Percentiles rank a stretch among this genome's conserved stretches.
Evolutionary conservation across 225 moss, liverwort and hornwort genomes (phyloP).

Genomic region (Takakia lepidozioides): DNA sequence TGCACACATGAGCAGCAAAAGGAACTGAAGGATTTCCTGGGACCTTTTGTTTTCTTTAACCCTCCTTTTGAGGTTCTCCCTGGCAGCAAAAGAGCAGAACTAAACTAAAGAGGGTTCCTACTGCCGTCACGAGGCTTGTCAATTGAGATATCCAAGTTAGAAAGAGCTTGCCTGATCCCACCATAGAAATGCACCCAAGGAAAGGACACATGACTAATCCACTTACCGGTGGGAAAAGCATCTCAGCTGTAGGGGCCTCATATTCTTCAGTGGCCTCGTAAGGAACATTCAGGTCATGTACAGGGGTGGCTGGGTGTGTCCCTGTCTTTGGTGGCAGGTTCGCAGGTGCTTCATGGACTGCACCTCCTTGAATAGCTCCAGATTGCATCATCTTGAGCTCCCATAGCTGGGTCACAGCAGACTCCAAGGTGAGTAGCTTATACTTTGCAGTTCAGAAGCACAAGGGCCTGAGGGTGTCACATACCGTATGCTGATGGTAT

Average conservation of each 20-base stretch:
- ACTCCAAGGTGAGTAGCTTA: no score
- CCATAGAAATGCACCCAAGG: background rate
- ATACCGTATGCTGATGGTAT: no score
- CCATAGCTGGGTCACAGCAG: no score
- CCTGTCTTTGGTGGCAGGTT: slow-evolving; percentile 21
- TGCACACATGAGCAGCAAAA: slow-evolving; percentile 13
- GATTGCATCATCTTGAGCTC: slow-evolving; percentile 91
- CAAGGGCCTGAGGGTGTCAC: no score
- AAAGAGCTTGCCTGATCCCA: background rate
- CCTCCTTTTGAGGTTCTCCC: background rate
- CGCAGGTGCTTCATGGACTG: slow-evolving; percentile 28
- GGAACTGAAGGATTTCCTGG: no score
- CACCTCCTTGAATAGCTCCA: slow-evolving; percentile 61
- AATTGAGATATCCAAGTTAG: background rate
- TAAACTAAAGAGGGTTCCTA: background rate
- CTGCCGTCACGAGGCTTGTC: background rate
- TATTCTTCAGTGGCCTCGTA: slow-evolving; percentile 75
- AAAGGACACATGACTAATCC: background rate
- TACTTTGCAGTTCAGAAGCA: no score
- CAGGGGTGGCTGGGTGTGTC: slow-evolving; percentile 41
- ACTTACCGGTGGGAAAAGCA: slow-evolving; percentile 38
- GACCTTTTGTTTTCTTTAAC: no score
- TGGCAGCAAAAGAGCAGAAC: background rate
- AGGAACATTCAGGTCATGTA: slow-evolving; percentile 85
- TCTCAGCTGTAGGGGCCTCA: slow-evolving; percentile 47